phyloP scores from a whole-genome alignment of 345 rosid genomes.

The Arabis alpina region DNA sequence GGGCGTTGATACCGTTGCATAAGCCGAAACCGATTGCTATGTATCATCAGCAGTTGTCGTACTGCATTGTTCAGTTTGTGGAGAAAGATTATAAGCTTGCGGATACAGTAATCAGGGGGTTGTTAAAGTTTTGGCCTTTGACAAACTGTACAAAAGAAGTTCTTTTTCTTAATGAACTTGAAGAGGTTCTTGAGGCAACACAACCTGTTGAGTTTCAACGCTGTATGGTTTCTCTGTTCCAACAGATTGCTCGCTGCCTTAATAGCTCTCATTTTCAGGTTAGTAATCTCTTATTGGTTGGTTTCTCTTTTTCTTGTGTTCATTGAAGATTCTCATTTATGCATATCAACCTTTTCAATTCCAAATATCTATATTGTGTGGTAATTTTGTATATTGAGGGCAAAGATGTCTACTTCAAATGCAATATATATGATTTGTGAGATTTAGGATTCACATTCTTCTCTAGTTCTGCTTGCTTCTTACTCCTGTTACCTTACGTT shows the following conservation, averaged over 20 bases:
- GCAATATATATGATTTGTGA: neutral
- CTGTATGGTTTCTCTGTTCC: slow-evolving; percentile 83
- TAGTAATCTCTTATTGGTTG: slow-evolving; percentile 19
- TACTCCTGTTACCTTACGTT: neutral
- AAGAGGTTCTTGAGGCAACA: slow-evolving; percentile 90
- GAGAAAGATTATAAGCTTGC: slow-evolving; percentile 94
- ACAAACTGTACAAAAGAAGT: slow-evolving; percentile 88
- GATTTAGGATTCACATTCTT: neutral
- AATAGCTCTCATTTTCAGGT: slow-evolving; percentile 94
- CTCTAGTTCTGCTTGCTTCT: neutral
- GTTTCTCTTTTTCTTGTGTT: neutral
- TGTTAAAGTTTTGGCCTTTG: slow-evolving; percentile 89
- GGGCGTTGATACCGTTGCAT: slow-evolving; percentile 89
- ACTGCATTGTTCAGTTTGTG: slow-evolving; percentile 84
- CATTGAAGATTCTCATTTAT: neutral
- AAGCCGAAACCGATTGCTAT: slow-evolving; percentile 70
- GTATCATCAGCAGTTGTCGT: slow-evolving; percentile 87
- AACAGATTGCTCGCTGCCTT: slow-evolving; percentile 81
- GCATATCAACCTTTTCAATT: slow-evolving; percentile 1
- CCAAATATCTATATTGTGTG: neutral
- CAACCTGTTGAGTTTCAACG: slow-evolving; percentile 85
- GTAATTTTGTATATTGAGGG: slow-evolving; percentile 3
- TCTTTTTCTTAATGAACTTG: slow-evolving; percentile 91
- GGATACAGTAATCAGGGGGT: slow-evolving; percentile 77
- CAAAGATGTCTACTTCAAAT: neutral